Evolutionary conservation across 208 protist genomes (phyloP), one percentile per base, ranked within the genome.

Genomic region (Porcisia deanei): DNA sequence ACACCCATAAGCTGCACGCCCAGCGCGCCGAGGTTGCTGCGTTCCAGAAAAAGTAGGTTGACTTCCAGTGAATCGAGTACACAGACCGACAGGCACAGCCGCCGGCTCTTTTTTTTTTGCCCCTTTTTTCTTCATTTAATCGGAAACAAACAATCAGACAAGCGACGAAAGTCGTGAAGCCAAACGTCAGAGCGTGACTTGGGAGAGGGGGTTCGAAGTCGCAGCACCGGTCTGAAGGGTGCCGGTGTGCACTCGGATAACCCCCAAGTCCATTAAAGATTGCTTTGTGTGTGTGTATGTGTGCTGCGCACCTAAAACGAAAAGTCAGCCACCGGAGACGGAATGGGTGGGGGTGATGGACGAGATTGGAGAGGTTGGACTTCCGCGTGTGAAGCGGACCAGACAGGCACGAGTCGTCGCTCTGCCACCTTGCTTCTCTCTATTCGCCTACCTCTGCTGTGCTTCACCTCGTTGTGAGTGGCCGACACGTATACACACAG

Each of bases 21-120:
- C 92, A 95, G 86, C 84, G 91, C 80, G 53, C 77, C 39, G 89
- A 94, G 80, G 77, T 96, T 41, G 82, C 77, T 22, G 83, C 64
- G 37, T 85, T 84, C 76, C 77, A 88, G 81, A 84, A 87, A 78
- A 86, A 88, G 76, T 88, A 84, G 70, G 6, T 30, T 60, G 67
- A 1, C 37, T 72, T 41, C 37, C 37, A 45, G 18, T 49, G 20
- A 64, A 47, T 39, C 37, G 9, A 22, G 49, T 12, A 68, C 30
- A 53, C 49, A 68, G 25, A 67, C 20, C 41, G 45, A 43, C 39
- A 18, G 61, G 20, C 61, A 66, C 20, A n/a, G 45, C 39, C 20
- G 39, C 12, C 43, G 10, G 6, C 39, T 71, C 30, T 41, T 65
- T 18, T 57, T 41, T 60, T 60, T 20, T 47, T 10, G 30, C 1